Conservation (phyloP, 208 protist species). For the Strigomonas galati region DNA sequence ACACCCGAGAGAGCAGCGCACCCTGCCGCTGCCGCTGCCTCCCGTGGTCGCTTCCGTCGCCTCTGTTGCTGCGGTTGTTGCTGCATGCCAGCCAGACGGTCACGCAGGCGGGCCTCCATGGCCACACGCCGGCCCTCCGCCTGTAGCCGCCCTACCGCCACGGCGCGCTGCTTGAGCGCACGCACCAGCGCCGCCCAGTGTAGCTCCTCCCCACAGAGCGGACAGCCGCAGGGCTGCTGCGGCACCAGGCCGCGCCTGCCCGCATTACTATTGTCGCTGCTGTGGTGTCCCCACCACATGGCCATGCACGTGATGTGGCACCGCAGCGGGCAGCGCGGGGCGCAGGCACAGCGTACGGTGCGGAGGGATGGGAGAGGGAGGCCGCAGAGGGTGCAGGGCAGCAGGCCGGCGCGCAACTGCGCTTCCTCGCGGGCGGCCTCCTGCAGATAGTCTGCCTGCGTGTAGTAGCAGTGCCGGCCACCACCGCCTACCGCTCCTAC, state of each 20-base stretch:
- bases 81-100: constrained; percentile 26
- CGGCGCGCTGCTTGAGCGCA: constrained; percentile 57
- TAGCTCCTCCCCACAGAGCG: constrained; percentile 59
- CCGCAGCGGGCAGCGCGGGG: constrained; percentile 63
- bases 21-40: not conserved
- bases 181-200: constrained; percentile 64
- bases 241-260: constrained; percentile 15
- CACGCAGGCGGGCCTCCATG: constrained; percentile 41
- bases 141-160: constrained; percentile 29
- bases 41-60: not conserved
- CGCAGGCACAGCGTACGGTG: constrained; percentile 55
- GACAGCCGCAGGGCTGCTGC: constrained; percentile 39
- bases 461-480: constrained; percentile 33
- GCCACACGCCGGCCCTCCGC: constrained; percentile 37
- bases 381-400: constrained; percentile 72
- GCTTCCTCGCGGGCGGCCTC: constrained; percentile 10
- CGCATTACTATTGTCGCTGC: constrained; percentile 4
- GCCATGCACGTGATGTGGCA: constrained; percentile 67
- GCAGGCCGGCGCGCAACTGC: constrained; percentile 33
- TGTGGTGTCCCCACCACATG: constrained; percentile 62
- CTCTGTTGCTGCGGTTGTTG: constrained; percentile 2
- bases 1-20: not conserved
- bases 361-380: constrained; percentile 56
- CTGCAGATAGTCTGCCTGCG: constrained; percentile 46
- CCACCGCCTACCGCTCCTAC: constrained; percentile 22